Evolutionary conservation across 352 stramenopile species (phyloP).

Genomic region (Globisporangium mamillatum): DNA sequence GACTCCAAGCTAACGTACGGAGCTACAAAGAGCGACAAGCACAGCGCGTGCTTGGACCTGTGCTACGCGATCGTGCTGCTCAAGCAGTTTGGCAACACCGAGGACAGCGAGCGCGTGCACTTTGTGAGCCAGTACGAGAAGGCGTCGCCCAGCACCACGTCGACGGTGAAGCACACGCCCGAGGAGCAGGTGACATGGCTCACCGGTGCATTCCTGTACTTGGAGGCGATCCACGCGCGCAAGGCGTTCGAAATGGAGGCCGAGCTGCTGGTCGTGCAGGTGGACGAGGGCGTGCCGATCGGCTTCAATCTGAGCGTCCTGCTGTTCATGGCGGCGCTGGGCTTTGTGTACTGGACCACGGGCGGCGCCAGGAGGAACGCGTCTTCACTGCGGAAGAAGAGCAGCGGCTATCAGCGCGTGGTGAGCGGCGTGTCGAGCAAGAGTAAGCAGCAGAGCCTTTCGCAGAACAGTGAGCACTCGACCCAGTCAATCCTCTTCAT

Average conservation of each 20-base stretch:
- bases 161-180: conserved; percentile 8
- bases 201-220: conserved; percentile 62
- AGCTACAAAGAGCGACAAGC: conserved; percentile 21
- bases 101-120: conserved; percentile 48
- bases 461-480: conserved; percentile 21
- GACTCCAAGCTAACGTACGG: conserved; percentile 17
- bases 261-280: conserved; percentile 56
- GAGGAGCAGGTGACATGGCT: conserved; percentile 55
- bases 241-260: conserved; percentile 23
- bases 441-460: conserved; percentile 23
- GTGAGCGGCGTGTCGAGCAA: conserved; percentile 30
- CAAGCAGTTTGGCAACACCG: conserved; percentile 46
- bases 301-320: conserved; percentile 66
- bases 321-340: conserved; percentile 43
- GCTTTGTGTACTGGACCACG: conserved; percentile 55
- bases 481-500: conserved; percentile 68
- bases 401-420: conserved; percentile 35
- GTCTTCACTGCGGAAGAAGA: conserved; percentile 2
- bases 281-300: conserved; percentile 65
- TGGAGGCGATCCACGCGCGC: conserved; percentile 59
- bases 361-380: conserved; percentile 5
- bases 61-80: conserved; percentile 66
- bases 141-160: conserved; percentile 10
- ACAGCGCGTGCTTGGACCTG: conserved; percentile 50
- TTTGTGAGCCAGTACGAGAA: conserved; percentile 52